Conservation (phyloP, 2,329 filamentous ascomycete species). For the Geosmithia putterillii region DNA sequence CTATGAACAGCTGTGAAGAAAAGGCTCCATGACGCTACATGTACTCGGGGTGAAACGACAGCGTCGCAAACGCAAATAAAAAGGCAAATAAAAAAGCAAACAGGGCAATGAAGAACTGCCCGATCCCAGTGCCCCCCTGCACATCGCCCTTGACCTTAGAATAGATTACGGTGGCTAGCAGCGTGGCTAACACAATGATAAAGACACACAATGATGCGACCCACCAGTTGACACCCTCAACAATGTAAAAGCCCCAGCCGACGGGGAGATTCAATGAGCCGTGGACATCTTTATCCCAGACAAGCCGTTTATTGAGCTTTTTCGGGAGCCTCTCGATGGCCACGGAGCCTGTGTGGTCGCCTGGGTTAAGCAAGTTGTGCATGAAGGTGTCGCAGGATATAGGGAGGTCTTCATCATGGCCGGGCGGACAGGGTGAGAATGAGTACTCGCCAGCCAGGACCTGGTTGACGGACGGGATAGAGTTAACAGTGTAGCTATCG, state of each 20-base stretch:
- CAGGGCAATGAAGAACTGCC: not conserved
- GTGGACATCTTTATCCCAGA: not conserved
- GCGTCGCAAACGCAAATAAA: too few relatives aligned
- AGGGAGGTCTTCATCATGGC: not conserved
- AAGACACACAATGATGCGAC: not conserved
- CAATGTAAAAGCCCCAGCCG: conserved; percentile 4
- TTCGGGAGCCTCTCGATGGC: conserved; percentile 1
- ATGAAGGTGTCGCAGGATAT: conserved; percentile 1
- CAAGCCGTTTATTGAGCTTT: conserved; percentile 2
- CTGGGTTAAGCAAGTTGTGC: conserved; percentile 2
- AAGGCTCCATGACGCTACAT: too few relatives aligned
- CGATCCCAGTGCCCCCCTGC: conserved; percentile 2
- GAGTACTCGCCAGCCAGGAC: conserved; percentile 1
- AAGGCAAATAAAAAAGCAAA: not conserved
- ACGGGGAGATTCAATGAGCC: not conserved
- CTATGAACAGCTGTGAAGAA: too few relatives aligned
- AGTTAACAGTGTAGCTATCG: not conserved
- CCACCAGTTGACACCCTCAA: conserved; percentile 1
- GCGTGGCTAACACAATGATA: not conserved
- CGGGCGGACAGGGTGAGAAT: conserved; percentile 1
- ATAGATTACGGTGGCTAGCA: conserved; percentile 1
- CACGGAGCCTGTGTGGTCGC: not conserved
- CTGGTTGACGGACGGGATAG: conserved; percentile 1
- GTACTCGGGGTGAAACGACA: too few relatives aligned
- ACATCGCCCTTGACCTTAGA: conserved; percentile 1